A percentile compares a stretch with the other conserved stretches of the same genome.
Evolutionary conservation across 2,329 filamentous ascomycete genomes (phyloP).

Genomic region (Pestalotiopsis sp.): DNA sequence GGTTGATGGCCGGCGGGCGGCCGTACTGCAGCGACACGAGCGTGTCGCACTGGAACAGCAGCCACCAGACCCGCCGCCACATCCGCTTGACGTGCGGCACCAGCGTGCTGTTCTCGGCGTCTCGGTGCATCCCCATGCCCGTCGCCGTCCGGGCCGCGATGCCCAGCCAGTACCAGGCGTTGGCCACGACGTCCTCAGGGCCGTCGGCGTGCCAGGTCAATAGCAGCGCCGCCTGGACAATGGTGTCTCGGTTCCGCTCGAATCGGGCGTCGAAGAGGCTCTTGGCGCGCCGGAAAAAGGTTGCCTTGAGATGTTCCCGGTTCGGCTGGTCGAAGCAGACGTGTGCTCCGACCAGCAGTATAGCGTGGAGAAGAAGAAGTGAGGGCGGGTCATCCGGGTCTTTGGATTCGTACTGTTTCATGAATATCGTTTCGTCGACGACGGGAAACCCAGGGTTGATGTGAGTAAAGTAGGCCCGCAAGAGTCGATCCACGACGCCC

Average conservation of each 20-base stretch:
- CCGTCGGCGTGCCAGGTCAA: conserved; percentile 58
- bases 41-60: conserved; percentile 40
- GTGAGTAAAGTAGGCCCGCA: conserved; percentile 51
- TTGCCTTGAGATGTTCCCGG: conserved; percentile 44
- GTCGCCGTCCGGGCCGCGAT: conserved; percentile 52
- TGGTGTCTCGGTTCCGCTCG: conserved; percentile 53
- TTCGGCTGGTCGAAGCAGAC: conserved; percentile 40
- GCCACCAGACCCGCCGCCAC: conserved; percentile 42
- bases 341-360: conserved; percentile 54
- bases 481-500: conserved; percentile 47
- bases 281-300: conserved; percentile 55
- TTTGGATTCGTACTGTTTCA: conserved; percentile 48
- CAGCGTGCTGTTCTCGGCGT: conserved; percentile 31
- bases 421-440: conserved; percentile 52
- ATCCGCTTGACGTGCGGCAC: conserved; percentile 32
- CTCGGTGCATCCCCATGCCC: conserved; percentile 54
- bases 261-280: conserved; percentile 53
- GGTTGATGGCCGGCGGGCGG: conserved; percentile 12
- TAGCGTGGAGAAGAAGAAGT: conserved; percentile 50
- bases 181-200: conserved; percentile 55
- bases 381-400: conserved; percentile 45
- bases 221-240: conserved; percentile 56
- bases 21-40: conserved; percentile 31
- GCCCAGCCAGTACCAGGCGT: conserved; percentile 55
- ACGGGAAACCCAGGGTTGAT: conserved; percentile 55